Base-by-base conservation (phyloP, 768 basidiomycete genomes). In the Cystofilobasidium bisporidii region DNA sequence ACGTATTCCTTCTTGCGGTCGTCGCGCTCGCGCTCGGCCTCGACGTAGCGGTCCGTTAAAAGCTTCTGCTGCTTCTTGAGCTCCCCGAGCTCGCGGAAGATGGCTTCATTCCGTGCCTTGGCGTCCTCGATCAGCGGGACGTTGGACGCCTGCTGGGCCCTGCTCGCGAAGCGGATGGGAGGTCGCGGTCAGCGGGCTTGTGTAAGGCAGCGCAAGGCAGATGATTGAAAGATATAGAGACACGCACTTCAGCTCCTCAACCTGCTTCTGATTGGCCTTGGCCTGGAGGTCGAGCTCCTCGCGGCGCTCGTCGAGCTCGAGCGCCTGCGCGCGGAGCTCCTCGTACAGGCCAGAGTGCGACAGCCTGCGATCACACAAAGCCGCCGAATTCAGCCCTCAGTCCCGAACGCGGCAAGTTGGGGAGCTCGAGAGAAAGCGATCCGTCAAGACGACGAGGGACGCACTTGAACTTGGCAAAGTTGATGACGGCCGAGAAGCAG, bases 391-490 rank as follows among this genome's bases (percentile, higher is more conserved):
- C n/a, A n/a, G n/a, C n/a, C n/a, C n/a, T n/a, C n/a, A n/a, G n/a
- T n/a, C n/a, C n/a, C n/a, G n/a, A n/a, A n/a, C n/a, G n/a, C n/a
- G n/a, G n/a, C n/a, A n/a, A n/a, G n/a, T n/a, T n/a, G n/a, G n/a
- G n/a, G n/a, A n/a, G n/a, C n/a, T n/a, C n/a, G n/a, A n/a, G n/a
- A n/a, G n/a, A n/a, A n/a, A n/a, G n/a, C n/a, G n/a, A n/a, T n/a
- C n/a, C n/a, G n/a, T n/a, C n/a, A n/a, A n/a, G n/a, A n/a, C n/a
- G n/a, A n/a, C n/a, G n/a, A n/a, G n/a, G 85, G 71, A 89, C 87
- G 71, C 86, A 87, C 18, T 85, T 86, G 76, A 92, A 94, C 77
- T 89, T 90, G 77, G 91, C 84, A 75, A 93, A 90, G 78, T 96
- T 96, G 80, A 93, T 89, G 72, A 94, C 87, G 2, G 87, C 90